Percentiles rank a stretch among this genome's conserved stretches.
Conservation (phyloP, 768 basidiomycete genomes). For the Auriscalpium orientale region DNA sequence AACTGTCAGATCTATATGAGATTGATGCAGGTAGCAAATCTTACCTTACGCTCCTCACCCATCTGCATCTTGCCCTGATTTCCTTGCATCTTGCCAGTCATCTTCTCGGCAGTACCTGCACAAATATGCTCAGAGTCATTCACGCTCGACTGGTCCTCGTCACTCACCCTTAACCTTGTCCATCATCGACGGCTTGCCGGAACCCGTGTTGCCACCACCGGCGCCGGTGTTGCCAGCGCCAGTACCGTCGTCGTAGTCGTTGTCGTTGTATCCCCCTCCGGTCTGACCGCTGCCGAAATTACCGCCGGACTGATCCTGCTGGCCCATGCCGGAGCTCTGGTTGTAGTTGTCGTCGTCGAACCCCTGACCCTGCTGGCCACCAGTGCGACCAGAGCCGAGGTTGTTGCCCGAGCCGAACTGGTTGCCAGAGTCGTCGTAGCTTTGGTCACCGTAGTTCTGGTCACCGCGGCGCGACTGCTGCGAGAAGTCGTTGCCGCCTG, state of each 20-base stretch:
- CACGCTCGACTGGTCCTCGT: background rate
- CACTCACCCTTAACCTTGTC: slow-evolving; percentile 10
- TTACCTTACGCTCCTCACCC: slow-evolving; percentile 12
- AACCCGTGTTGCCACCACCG: background rate
- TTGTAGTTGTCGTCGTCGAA: background rate
- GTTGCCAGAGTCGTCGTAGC: too few species aligned
- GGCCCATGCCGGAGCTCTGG: background rate
- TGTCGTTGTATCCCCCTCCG: too few species aligned
- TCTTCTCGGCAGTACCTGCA: slow-evolving; percentile 10
- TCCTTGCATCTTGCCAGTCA: slow-evolving; percentile 8
- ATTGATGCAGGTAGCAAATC: background rate
- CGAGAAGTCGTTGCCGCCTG: background rate
- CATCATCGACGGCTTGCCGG: background rate
- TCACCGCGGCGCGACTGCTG: background rate
- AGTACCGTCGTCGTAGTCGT: background rate
- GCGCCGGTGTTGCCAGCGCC: background rate
- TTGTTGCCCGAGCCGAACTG: too few species aligned
- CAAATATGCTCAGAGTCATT: background rate
- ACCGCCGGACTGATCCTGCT: background rate
- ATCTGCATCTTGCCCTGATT: slow-evolving; percentile 4
- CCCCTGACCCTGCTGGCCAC: background rate
- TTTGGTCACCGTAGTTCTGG: background rate
- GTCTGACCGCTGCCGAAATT: too few species aligned
- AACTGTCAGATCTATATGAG: background rate
- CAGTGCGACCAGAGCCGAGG: too few species aligned